These are phyloP conservation scores for Monilinia laxa DNA, from an alignment of 2,329 filamentous ascomycete genomes.

Conservation along the genomic window DNA sequence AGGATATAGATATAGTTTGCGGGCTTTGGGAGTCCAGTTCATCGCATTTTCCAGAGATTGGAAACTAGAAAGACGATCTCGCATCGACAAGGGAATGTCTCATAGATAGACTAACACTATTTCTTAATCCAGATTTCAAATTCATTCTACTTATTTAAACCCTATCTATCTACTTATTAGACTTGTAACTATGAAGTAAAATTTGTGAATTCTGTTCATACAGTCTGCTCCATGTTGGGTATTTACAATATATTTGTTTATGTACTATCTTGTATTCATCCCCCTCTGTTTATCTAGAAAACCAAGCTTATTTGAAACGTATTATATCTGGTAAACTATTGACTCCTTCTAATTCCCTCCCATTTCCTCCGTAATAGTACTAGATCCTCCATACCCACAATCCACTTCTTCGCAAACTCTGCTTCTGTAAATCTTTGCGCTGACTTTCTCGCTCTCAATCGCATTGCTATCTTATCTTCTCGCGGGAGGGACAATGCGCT, in stretches of 20 bases:
- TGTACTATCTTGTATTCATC: not conserved
- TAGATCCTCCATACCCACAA: constrained; percentile 69
- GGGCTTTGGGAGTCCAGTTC: not conserved
- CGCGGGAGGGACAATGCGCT: constrained; percentile 70
- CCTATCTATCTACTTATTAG: not conserved
- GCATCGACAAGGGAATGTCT: not conserved
- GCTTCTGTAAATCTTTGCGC: constrained; percentile 84
- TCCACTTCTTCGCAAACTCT: constrained; percentile 79
- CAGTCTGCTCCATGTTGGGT: not conserved
- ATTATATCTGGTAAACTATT: not conserved
- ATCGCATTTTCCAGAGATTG: not conserved
- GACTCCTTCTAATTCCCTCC: constrained; percentile 7
- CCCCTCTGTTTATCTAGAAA: not conserved
- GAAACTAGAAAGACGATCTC: not conserved
- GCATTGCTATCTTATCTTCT: constrained; percentile 68
- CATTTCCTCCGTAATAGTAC: constrained; percentile 45
- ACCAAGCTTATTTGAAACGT: not conserved
- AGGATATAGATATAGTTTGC: constrained; percentile 6
- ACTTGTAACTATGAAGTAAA: no score
- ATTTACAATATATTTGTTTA: constrained; percentile 16
- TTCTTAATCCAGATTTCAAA: not conserved
- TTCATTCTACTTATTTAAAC: not conserved
- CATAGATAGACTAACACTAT: not conserved
- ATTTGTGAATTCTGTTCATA: not conserved
- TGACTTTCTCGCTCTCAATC: constrained; percentile 72